phyloP scores from a whole-genome alignment of 805 yeast species.

The Candida stauntonica region DNA sequence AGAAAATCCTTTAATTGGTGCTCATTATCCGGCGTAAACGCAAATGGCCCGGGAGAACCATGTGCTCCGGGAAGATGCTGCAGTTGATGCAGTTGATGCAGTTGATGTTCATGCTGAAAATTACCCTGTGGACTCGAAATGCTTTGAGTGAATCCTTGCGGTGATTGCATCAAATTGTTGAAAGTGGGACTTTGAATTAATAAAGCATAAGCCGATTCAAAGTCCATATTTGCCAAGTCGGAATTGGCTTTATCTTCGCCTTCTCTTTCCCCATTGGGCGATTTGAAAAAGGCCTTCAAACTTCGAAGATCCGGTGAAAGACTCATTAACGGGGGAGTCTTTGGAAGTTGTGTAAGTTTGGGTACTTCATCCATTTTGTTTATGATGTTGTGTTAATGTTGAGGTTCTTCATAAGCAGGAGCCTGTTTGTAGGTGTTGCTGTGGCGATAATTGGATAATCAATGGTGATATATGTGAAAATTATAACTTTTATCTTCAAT shows the following conservation, averaged over 20 bases:
- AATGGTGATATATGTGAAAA: no score
- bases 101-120: constrained; percentile 2
- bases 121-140: no score
- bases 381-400: neutral
- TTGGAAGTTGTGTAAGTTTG: constrained; percentile 8
- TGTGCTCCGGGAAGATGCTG: no score
- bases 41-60: constrained; percentile 2
- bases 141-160: no score
- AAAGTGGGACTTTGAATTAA: constrained; percentile 23
- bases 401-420: neutral
- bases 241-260: neutral
- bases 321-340: constrained; percentile 14
- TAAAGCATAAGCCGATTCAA: constrained; percentile 27
- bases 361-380: constrained; percentile 12
- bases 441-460: no score
- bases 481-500: no score
- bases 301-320: constrained; percentile 14
- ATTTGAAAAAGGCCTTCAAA: constrained; percentile 8
- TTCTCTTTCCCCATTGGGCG: constrained; percentile 5
- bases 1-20: constrained; percentile 13
- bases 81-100: no score
- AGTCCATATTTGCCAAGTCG: constrained; percentile 24
- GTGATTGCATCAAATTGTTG: constrained; percentile 9
- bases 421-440: no score
- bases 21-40: neutral